A percentile compares a stretch with the other conserved stretches of the same genome.
These are phyloP conservation scores for Cicer yamashitae DNA, from an alignment of 306 rosid species.

Conservation along the genomic window DNA sequence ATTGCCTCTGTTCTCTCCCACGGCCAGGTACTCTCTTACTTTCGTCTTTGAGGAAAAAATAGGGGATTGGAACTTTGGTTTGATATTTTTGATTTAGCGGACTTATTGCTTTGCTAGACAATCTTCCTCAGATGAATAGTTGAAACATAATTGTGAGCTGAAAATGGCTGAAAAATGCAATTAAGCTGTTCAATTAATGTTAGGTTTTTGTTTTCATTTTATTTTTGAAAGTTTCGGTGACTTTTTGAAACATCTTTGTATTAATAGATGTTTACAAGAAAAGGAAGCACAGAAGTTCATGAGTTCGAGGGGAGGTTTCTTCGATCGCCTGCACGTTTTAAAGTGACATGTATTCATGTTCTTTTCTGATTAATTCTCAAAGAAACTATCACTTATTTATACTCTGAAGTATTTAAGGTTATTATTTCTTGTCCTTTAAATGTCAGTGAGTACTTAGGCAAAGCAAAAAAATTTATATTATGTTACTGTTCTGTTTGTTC, in stretches of 20 bases:
- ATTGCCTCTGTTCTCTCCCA: conserved; percentile 81
- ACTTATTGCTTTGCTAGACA: conserved; percentile 9
- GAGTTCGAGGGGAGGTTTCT: conserved; percentile 82
- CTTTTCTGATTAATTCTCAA: conserved; percentile 43
- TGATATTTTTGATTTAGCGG: conserved; percentile 1
- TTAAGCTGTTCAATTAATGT: neutral
- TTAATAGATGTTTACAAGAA: conserved; percentile 83
- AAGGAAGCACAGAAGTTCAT: conserved; percentile 86
- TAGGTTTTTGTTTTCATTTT: neutral
- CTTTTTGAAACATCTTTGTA: conserved; percentile 35
- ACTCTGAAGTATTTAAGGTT: neutral
- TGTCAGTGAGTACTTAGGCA: conserved; percentile 19
- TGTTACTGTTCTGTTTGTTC: conserved; percentile 27
- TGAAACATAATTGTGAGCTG: neutral
- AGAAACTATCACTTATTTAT: conserved; percentile 41
- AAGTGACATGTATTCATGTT: conserved; percentile 95
- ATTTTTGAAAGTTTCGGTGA: conserved; percentile 26
- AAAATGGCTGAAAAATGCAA: neutral
- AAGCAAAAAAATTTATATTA: conserved; percentile 13
- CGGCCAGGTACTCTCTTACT: conserved; percentile 56
- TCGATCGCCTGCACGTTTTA: conserved; percentile 60
- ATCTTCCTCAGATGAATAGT: neutral
- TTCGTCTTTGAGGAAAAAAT: neutral
- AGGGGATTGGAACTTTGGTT: neutral
- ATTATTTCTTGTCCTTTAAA: conserved; percentile 27